Percentiles rank a stretch among this genome's conserved stretches.
phyloP scores from a whole-genome alignment of 495 filamentous ascomycete species.

The Xylaria grammica region DNA sequence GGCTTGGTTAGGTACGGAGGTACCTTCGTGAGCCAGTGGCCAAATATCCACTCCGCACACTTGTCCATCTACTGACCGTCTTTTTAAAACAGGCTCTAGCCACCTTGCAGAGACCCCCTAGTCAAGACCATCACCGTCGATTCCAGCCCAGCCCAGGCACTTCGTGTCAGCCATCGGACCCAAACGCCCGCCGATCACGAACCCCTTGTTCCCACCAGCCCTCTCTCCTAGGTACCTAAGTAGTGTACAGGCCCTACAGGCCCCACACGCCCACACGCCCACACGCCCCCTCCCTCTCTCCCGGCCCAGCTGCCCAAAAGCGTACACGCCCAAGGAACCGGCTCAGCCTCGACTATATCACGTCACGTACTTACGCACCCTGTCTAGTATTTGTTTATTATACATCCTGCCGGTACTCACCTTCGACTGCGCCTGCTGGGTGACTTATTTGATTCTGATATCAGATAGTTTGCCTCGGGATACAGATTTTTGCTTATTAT shows the following conservation, averaged over 20 bases:
- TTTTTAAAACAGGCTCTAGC: constrained; percentile 18
- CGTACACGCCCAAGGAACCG: constrained; percentile 26
- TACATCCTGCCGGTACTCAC: constrained; percentile 23
- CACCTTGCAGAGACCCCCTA: constrained; percentile 10
- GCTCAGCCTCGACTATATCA: constrained; percentile 41
- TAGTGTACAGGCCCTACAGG: no score
- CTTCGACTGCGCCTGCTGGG: constrained; percentile 29
- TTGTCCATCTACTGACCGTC: constrained; percentile 14
- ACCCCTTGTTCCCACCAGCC: constrained; percentile 23
- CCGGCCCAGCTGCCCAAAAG: constrained; percentile 27
- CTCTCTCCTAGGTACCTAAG: constrained; percentile 4
- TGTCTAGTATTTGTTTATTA: constrained; percentile 27
- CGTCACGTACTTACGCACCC: constrained; percentile 37
- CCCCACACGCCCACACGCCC: no score
- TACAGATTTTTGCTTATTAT: constrained; percentile 32
- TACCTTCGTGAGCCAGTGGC: no score
- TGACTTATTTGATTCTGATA: constrained; percentile 35
- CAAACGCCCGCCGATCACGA: constrained; percentile 20
- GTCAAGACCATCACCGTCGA: constrained; percentile 5
- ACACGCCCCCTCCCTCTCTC: constrained; percentile 3
- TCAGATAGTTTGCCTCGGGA: constrained; percentile 40
- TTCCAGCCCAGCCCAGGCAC: constrained; percentile 36
- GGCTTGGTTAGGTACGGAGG: constrained; percentile 4
- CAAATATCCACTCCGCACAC: not conserved
- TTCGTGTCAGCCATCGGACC: constrained; percentile 37